Percentiles rank a stretch among this genome's conserved stretches.
phyloP scores from a whole-genome alignment of 148 eudicot species.

The Spergularia bocconei region DNA sequence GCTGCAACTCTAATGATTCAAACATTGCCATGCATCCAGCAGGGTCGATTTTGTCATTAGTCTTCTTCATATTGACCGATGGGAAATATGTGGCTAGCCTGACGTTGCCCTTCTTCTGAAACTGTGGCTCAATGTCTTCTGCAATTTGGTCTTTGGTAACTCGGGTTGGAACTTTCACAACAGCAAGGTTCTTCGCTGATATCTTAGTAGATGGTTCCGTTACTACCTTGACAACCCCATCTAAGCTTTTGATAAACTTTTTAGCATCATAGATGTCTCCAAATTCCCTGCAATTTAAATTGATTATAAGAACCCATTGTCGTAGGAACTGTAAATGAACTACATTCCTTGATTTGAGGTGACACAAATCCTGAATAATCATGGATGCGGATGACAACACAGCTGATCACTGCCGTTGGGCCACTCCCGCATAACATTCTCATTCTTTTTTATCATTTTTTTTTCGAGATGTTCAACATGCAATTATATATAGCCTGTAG shows the following conservation, averaged over 20 bases:
- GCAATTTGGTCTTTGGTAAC: conserved; percentile 70
- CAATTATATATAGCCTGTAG: no score
- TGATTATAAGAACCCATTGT: neutral
- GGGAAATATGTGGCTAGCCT: conserved; percentile 89
- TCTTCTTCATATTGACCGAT: conserved; percentile 74
- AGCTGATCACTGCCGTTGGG: conserved; percentile 3
- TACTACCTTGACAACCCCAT: conserved; percentile 82
- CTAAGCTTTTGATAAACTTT: conserved; percentile 64
- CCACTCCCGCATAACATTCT: neutral
- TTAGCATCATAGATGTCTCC: conserved; percentile 76
- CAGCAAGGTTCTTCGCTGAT: conserved; percentile 62
- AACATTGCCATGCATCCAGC: conserved; percentile 88
- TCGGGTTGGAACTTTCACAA: conserved; percentile 79
- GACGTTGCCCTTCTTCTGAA: conserved; percentile 64
- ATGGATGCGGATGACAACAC: neutral
- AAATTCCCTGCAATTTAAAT: conserved; percentile 58
- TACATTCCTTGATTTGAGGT: neutral
- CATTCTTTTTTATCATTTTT: neutral
- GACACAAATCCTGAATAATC: neutral
- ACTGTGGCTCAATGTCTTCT: conserved; percentile 58
- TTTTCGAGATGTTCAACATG: no score
- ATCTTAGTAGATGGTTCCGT: conserved; percentile 53
- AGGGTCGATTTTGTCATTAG: conserved; percentile 36
- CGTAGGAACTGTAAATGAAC: neutral
- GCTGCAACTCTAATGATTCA: conserved; percentile 67